Base-by-base conservation (phyloP, 345 rosid genomes). In the Ceriops zippeliana region DNA sequence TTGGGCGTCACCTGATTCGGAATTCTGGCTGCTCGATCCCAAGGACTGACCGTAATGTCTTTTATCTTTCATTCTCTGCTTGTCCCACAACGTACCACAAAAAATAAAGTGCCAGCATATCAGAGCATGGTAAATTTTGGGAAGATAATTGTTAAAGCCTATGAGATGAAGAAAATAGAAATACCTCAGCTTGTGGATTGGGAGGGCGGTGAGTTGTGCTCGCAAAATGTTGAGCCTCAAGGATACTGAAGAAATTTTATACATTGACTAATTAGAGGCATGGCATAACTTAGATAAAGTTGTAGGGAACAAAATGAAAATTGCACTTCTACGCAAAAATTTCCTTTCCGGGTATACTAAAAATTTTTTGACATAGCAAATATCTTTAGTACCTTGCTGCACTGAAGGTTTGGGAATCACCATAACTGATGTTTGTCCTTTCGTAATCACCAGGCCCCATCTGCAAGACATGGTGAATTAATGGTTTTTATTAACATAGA, bases 1-100 rank as follows among this genome's bases (percentile, higher is more conserved):
- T 78, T 84, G 90, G 68, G 76, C 70, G 66, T 93, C 96, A 69
- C 85, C 88, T 34, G 95, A 73, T 70, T 86, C 93, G 1, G 88
- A 88, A 65, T 87, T 83, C 58, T 80, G 91, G 73, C 83, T 86
- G 78, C 81, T 74, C 1, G 92, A 89, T 22, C 89, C 92, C 84
- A 78, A 46, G 11, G 89, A 84, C 65, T 66, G 56, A 71, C 84
- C 83, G 61, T 85, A 63, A 22, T 78, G 79, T 63, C 79, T 79
- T 74, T 86, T 81, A 62, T 62, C 75, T 49, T 65, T 78, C 58
- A 66, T 74, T 47, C 62, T 67, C 16, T 59, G 72, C 28, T 84
- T 69, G 46, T 85, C 96, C 92, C 74, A 22, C 28, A 10, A 42
- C 13, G 5, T 24, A 5, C 15, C 59, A 54, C 28, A 4, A 11